phyloP scores from a whole-genome alignment of 2,329 filamentous ascomycete genomes.

The Corynespora cassiicola region DNA sequence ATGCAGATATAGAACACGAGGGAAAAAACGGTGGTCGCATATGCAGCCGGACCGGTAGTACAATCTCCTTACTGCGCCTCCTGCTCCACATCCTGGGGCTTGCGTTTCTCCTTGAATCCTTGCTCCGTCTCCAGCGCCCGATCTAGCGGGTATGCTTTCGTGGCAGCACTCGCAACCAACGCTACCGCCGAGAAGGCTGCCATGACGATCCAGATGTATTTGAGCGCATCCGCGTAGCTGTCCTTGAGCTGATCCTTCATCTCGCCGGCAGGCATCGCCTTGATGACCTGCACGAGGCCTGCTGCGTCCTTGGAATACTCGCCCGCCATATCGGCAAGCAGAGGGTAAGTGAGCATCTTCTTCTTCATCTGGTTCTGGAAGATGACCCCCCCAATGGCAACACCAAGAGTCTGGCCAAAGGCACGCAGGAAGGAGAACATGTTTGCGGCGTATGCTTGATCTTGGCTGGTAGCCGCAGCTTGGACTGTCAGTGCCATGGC shows the following conservation, averaged over 20 bases:
- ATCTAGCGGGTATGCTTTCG: conserved; percentile 56
- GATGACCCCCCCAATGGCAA: conserved; percentile 71
- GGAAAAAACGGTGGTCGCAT: too few relatives aligned
- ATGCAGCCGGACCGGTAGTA: background rate
- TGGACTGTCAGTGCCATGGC: conserved; percentile 70
- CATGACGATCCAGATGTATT: conserved; percentile 64
- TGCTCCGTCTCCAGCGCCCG: conserved; percentile 56
- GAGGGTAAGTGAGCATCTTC: conserved; percentile 57
- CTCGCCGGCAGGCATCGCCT: conserved; percentile 56
- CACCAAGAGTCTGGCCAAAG: conserved; percentile 70
- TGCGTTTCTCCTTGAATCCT: conserved; percentile 51
- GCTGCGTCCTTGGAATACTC: conserved; percentile 65
- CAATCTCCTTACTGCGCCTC: conserved; percentile 5
- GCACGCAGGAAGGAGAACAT: conserved; percentile 73
- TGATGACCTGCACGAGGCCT: conserved; percentile 65
- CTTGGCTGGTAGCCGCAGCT: conserved; percentile 62
- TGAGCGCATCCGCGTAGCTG: conserved; percentile 62
- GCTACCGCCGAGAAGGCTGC: conserved; percentile 59
- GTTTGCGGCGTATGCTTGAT: conserved; percentile 67
- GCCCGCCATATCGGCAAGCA: conserved; percentile 55
- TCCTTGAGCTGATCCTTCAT: conserved; percentile 51
- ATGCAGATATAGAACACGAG: conserved; percentile 7
- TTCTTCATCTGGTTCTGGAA: conserved; percentile 71
- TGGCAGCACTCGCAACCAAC: conserved; percentile 59
- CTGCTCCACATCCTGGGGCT: conserved; percentile 29